Evolutionary conservation across 202 grass and related monocot genomes (phyloP), one percentile per base, ranked within the genome.

Genomic region (Panicum virgatum): DNA sequence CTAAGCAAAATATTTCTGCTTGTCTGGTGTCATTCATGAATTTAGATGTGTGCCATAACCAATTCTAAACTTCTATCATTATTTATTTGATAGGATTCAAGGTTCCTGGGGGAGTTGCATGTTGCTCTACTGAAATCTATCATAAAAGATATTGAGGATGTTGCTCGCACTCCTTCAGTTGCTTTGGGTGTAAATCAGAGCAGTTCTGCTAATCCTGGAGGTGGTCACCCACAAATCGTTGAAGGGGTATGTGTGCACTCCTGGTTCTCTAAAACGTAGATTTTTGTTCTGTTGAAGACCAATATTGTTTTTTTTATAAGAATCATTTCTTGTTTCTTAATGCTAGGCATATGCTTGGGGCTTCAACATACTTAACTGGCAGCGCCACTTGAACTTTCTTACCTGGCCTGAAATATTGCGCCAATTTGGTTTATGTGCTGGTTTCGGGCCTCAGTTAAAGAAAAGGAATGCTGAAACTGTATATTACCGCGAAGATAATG

Each of bases 141-240:
- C 39, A 86, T 99, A 75, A 99, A 99, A 76, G 96, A 99, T 84
- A 98, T 98, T 42, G 91, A 98, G 82, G 89, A 96, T 81, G 92
- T 98, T 84, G 87, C 92, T 2, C 85, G 89, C 25, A 86, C 83
- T 85, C 91, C 92, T 79, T 90, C 92, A 83, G 86, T 82, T 80
- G 80, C 85, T 27, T 74, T 81, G 13, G 96, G 96, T 38, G 80
- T 83, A 79, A 96, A 90, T 81, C 94, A 97, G 82, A 87, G 72
- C 64, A 82, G 77, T 80, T 79, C 91, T 82, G 84, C 85, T 77
- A 96, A 85, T 80, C 87, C 90, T 46, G 85, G 87, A 72, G 96
- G 96, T 76, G 91, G 92, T 47, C 92, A 96, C 85, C 89, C 87
- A 62, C 91, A 91, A 64, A 90, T 96, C 84, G 89, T 98, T 83